Base-by-base conservation (phyloP, 352 stramenopile species). In the Paralagenidium karlingii region DNA sequence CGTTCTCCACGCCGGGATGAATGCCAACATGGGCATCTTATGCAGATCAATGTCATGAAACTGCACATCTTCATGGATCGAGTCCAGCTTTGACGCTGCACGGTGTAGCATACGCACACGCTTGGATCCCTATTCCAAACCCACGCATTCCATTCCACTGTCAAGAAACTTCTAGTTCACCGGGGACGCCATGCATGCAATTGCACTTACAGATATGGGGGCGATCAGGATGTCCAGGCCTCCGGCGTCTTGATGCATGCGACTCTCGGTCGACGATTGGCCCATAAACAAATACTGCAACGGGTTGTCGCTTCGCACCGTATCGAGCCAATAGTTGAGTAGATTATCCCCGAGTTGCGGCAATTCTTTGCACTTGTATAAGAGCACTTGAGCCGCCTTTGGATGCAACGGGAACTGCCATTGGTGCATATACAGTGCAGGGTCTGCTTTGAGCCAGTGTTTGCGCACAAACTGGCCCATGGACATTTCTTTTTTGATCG, bases 271-370 rank as follows among this genome's bases (percentile, higher is more conserved):
- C 34, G 74, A 84, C 40, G 74, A 65, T 27, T 81, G 68, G 4
- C 89, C 89, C 89, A 97, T 97, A 53, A 97, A 97, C 21, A 97
- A 60, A 43, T 97, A 97, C 51, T 97, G 89, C 18, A 96, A 57
- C 4, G 87, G 86, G 50, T 88, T 95, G 49, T 94, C 82, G 13
- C 65, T 68, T 40, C 85, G 81, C 30, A 85, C 66, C 12, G 78
- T 63, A 47, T 95, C 82, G 24, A 95, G 64, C 85, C 85, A 96
- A 55, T 94, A 95, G 36, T 82, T 68, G 8, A 96, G 55, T 26
- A 97, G 53, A 48, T 97, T 94, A 51, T 95, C 79, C 5, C 84
- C 84, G 18, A 97, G 55, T 39, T 95, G 84, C n/a, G 68, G 60
- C 26, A 94, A 67, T 34, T 89, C 81, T 19, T 93, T 58, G 41